Conservation (phyloP, 495 filamentous ascomycete species). For the Jackrogersella minutella region DNA sequence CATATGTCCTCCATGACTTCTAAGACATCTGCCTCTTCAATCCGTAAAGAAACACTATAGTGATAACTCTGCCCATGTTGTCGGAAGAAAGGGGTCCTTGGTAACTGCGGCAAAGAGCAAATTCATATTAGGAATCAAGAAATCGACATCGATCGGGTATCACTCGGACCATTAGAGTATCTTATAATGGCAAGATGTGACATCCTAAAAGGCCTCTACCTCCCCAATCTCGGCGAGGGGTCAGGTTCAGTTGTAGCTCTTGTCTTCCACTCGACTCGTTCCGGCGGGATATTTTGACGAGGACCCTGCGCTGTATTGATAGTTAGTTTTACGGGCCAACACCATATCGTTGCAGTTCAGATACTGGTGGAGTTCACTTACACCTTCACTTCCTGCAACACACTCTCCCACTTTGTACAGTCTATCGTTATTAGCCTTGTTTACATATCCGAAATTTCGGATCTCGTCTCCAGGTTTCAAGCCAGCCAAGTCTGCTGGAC, state of each 20-base stretch:
- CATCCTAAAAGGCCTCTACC: conserved; percentile 89
- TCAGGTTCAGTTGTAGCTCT: conserved; percentile 74
- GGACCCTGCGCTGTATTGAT: conserved; percentile 65
- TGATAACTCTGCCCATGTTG: neutral
- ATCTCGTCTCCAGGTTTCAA: conserved; percentile 84
- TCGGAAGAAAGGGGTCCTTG: neutral
- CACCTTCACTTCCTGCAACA: conserved; percentile 88
- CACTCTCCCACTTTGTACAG: conserved; percentile 83
- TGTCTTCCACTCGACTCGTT: conserved; percentile 52
- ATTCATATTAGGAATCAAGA: neutral
- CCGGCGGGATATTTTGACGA: conserved; percentile 72
- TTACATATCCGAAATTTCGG: conserved; percentile 81
- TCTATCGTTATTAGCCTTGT: conserved; percentile 83
- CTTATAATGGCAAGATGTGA: conserved; percentile 81
- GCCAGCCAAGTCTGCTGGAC: conserved; percentile 86
- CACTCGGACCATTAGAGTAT: neutral
- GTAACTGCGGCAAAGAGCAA: neutral
- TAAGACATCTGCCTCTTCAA: conserved; percentile 1
- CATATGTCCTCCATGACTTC: conserved; percentile 1
- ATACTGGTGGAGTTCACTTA: conserved; percentile 57
- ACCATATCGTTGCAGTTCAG: neutral
- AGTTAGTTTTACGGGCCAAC: conserved; percentile 4
- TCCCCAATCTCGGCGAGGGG: conserved; percentile 82
- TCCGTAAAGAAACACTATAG: neutral
- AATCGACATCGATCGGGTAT: neutral